A percentile compares a stretch with the other conserved stretches of the same genome.
Conservation (phyloP, 1,284 basidiomycete genomes). For the Naganishia cerealis region DNA sequence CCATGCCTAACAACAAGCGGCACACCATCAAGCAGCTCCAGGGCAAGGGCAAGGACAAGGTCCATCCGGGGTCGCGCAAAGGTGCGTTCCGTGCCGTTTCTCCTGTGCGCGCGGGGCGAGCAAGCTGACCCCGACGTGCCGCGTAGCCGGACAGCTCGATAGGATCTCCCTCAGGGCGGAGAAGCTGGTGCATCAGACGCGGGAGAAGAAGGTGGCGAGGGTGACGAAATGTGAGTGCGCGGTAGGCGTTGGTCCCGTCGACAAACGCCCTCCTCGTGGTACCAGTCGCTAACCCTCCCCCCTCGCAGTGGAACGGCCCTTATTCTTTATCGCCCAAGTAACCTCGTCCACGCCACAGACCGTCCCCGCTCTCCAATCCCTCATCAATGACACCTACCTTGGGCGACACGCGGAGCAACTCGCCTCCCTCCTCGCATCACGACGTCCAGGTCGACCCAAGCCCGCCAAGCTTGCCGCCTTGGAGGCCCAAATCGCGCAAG, state of each 20-base stretch:
- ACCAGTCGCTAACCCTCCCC: not conserved
- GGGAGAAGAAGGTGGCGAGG: constrained; percentile 60
- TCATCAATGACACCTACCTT: constrained; percentile 72
- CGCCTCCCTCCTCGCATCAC: constrained; percentile 62
- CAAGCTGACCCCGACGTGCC: not conserved
- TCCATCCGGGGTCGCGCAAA: constrained; percentile 54
- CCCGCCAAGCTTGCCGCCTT: constrained; percentile 67
- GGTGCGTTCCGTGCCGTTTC: too few relatives aligned
- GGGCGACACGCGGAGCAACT: constrained; percentile 70
- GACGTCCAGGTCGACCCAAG: constrained; percentile 77
- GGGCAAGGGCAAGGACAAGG: constrained; percentile 55
- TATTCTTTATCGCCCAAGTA: constrained; percentile 75
- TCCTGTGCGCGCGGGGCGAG: too few relatives aligned
- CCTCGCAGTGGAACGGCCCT: constrained; percentile 65
- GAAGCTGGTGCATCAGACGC: constrained; percentile 63
- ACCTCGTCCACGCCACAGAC: constrained; percentile 62
- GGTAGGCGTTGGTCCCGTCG: too few relatives aligned
- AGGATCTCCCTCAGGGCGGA: constrained; percentile 69
- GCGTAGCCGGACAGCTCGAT: constrained; percentile 69
- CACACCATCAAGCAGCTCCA: constrained; percentile 54
- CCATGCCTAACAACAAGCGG: constrained; percentile 50
- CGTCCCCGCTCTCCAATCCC: constrained; percentile 66
- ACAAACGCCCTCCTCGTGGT: too few relatives aligned
- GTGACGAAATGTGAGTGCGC: constrained; percentile 60
- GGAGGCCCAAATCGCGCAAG: constrained; percentile 69